Evolutionary conservation across 2,329 filamentous ascomycete genomes (phyloP).

Genomic region (Paecilomyces variotii): DNA sequence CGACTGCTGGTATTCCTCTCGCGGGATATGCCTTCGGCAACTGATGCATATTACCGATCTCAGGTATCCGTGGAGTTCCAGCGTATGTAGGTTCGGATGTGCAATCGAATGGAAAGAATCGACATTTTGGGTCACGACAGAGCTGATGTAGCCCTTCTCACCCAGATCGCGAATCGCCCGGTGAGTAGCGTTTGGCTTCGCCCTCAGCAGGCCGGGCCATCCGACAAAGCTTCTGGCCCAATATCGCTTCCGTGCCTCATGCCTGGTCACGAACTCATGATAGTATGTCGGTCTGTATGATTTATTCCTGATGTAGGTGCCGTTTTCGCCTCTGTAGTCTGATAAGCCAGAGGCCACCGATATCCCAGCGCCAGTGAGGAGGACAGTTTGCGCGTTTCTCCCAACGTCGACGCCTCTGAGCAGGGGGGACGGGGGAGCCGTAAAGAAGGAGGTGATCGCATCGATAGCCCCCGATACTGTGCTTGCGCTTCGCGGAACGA

Average conservation of each 20-base stretch:
- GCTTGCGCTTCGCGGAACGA: conserved; percentile 64
- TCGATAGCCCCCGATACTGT: conserved; percentile 65
- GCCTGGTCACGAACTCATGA: conserved; percentile 73
- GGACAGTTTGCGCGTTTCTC: conserved; percentile 50
- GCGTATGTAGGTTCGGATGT: conserved; percentile 64
- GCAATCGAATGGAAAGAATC: conserved; percentile 82
- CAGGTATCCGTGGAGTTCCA: conserved; percentile 89
- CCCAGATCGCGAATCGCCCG: conserved; percentile 66
- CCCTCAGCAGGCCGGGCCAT: conserved; percentile 73
- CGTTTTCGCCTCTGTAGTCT: conserved; percentile 82
- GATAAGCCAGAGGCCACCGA: conserved; percentile 88
- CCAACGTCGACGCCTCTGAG: conserved; percentile 38
- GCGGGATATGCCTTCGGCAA: conserved; percentile 63
- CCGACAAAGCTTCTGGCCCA: conserved; percentile 94
- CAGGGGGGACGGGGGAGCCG: conserved; percentile 46
- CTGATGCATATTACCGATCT: conserved; percentile 71
- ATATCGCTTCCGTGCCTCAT: conserved; percentile 83
- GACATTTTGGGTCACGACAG: conserved; percentile 90
- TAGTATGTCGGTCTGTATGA: conserved; percentile 87
- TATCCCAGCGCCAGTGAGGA: conserved; percentile 78
- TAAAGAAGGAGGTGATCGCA: conserved; percentile 70
- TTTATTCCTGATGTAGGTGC: conserved; percentile 89
- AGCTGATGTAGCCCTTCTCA: conserved; percentile 61
- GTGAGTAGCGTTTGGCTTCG: conserved; percentile 74
- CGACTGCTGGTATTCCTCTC: conserved; percentile 66